These are phyloP conservation scores for Parasitella parasitica DNA, from an alignment of 371 early-diverging fungal genomes.

Conservation along the genomic window DNA sequence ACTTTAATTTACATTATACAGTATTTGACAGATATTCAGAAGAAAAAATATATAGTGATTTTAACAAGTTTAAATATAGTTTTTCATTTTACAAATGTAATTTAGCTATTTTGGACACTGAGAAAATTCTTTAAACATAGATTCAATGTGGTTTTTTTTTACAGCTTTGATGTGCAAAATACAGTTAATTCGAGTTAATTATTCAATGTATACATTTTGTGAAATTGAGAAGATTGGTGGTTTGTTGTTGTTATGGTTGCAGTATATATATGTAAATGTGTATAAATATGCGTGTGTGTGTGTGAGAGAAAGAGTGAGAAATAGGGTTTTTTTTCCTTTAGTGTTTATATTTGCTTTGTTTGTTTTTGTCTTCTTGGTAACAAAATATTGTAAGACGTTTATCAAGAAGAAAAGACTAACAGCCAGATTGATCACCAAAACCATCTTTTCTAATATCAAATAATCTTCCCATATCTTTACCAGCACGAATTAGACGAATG, in stretches of 20 bases:
- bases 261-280: neutral
- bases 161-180: neutral
- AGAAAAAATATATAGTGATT: too few species aligned
- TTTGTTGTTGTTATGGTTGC: too few species aligned
- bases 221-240: neutral
- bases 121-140: too few species aligned
- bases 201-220: neutral
- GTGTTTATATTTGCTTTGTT: neutral
- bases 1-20: too few species aligned
- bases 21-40: too few species aligned
- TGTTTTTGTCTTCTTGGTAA: neutral
- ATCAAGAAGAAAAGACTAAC: neutral
- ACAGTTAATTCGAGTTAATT: neutral
- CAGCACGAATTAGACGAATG: constrained; percentile 42
- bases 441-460: constrained; percentile 58
- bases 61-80: too few species aligned
- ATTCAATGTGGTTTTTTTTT: too few species aligned
- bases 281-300: neutral
- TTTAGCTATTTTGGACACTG: too few species aligned
- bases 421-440: constrained; percentile 17
- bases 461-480: constrained; percentile 48
- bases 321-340: neutral
- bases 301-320: neutral
- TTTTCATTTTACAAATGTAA: too few species aligned
- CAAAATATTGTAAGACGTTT: neutral